Evolutionary conservation across 495 filamentous ascomycete species (phyloP), one percentile per base, ranked within the genome.

Genomic region (Xylaria flabelliformis): DNA sequence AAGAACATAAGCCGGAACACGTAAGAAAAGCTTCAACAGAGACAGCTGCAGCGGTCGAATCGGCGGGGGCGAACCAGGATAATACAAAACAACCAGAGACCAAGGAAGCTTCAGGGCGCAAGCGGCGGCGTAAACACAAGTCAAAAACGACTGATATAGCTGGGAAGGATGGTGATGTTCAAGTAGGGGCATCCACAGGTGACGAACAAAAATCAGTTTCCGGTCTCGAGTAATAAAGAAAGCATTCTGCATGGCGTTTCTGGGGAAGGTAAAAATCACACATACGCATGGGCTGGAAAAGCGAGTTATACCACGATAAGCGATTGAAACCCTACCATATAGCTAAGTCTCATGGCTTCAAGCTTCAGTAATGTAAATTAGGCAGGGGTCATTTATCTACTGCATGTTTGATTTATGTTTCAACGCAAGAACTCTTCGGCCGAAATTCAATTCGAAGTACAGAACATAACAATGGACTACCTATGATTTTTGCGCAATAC

Each of bases 91-190:
- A 67, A 12, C 8, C 48, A 29, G 70, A 65, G 26, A 51, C 62
- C 41, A 63, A 65, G 58, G 75, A 75, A 72, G 67, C 41, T 64
- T 62, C 82, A 0, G 87, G 85, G 68, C 75, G 80, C 69, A 87
- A 86, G 74, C 75, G 85, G 58, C 80, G 77, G 64, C 81, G 85
- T 76, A 86, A 81, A 74, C 82, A 81, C 39, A 83, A 84, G 69
- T 72, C 79, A 61, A 71, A 64, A 15, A 55, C 19, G 69, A 64
- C 72, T 71, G 61, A 66, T 29, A 29, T 71, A 34, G 69, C 66
- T 56, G 72, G 64, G 50, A 63, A 21, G 56, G 66, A 34, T 41
- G 70, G 61, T 61, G 66, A 62, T 55, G 29, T 72, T 41, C 64
- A 41, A 39, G 55, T 15, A 46, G 73, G 73, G 24, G 48, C 53